Evolutionary conservation across 1,284 basidiomycete species (phyloP).

Genomic region (Schizopora paradoxa): DNA sequence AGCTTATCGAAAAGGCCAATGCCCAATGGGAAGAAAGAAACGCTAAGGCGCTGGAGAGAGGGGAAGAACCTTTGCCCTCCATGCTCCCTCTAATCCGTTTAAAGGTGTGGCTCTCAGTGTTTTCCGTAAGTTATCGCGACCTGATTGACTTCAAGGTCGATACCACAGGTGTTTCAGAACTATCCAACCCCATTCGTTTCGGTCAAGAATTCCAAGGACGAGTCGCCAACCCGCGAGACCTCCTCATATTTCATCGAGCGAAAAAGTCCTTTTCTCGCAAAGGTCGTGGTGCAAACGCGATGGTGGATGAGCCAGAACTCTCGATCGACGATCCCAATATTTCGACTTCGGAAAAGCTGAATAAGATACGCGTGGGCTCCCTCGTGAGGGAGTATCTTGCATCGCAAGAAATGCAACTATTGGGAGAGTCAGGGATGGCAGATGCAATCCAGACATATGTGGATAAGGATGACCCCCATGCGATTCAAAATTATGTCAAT

Average conservation of each 20-base stretch:
- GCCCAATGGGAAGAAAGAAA: constrained; percentile 79
- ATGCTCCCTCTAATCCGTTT: constrained; percentile 91
- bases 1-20: constrained; percentile 74
- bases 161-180: constrained; percentile 82
- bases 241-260: constrained; percentile 84
- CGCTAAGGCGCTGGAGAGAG: constrained; percentile 54
- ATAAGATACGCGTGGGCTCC: constrained; percentile 65
- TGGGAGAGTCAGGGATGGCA: constrained; percentile 83
- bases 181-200: constrained; percentile 94
- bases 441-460: constrained; percentile 91
- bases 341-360: constrained; percentile 59
- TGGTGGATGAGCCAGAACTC: constrained; percentile 64
- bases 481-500: constrained; percentile 77
- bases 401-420: constrained; percentile 83
- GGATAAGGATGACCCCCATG: constrained; percentile 91
- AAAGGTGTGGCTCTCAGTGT: constrained; percentile 43
- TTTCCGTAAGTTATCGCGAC: not conserved
- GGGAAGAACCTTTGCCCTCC: constrained; percentile 55
- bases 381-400: constrained; percentile 86
- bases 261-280: constrained; percentile 53
- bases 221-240: constrained; percentile 92
- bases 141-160: constrained; percentile 59
- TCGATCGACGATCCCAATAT: constrained; percentile 71
- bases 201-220: constrained; percentile 91
- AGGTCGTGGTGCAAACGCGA: constrained; percentile 40